These are phyloP conservation scores for Yarrowia phangngaensis DNA, from an alignment of 805 yeast genomes.

Conservation along the genomic window DNA sequence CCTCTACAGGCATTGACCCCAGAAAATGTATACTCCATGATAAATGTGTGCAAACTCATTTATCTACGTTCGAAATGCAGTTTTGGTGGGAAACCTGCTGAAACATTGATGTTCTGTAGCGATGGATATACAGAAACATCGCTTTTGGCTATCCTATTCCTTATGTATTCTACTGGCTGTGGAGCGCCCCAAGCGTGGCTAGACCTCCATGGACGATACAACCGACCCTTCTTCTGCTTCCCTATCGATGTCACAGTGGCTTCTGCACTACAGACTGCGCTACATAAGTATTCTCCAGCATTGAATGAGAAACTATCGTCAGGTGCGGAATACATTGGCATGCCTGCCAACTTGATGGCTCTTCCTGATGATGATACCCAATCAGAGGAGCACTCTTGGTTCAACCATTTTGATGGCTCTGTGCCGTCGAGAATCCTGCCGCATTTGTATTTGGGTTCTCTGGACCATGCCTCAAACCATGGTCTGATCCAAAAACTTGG, in stretches of 20 bases:
- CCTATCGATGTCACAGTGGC: conserved; percentile 65
- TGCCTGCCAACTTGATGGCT: conserved; percentile 14
- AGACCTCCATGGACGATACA: conserved; percentile 56
- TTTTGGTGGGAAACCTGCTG: conserved; percentile 32
- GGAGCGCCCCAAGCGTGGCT: conserved; percentile 62
- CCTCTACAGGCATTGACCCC: conserved; percentile 67
- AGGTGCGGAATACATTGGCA: conserved; percentile 17
- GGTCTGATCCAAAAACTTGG: conserved; percentile 60
- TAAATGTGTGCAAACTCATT: conserved; percentile 66
- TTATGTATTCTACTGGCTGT: conserved; percentile 64
- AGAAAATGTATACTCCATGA: conserved; percentile 58
- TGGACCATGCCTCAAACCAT: conserved; percentile 73
- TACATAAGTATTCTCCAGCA: conserved; percentile 59
- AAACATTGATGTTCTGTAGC: conserved; percentile 64
- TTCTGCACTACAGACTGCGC: conserved; percentile 57
- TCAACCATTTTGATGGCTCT: conserved; percentile 51
- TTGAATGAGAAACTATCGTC: conserved; percentile 31
- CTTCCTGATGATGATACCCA: conserved; percentile 11
- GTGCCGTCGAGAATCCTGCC: conserved; percentile 81
- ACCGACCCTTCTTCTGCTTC: conserved; percentile 81
- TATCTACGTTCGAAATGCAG: conserved; percentile 41
- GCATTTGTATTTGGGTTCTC: conserved; percentile 79
- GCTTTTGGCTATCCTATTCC: conserved; percentile 62
- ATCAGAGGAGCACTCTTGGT: conserved; percentile 33
- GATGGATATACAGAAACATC: conserved; percentile 94